Evolutionary conservation across 129 eudicot genomes (phyloP).

Genomic region (Artemisia argyi): DNA sequence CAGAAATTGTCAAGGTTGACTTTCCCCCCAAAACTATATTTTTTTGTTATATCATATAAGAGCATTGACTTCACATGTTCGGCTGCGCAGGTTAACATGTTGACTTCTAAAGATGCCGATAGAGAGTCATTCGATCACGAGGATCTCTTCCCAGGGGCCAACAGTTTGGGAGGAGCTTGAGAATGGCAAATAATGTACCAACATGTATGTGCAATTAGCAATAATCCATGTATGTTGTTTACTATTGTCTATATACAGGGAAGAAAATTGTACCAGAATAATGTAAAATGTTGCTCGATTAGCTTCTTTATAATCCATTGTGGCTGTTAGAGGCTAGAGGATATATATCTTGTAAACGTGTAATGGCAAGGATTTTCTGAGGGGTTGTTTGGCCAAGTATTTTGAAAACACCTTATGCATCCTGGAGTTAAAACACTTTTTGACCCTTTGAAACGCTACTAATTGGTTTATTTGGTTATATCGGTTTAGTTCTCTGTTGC

Average conservation of each 20-base stretch:
- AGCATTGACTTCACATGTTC: conserved; percentile 3
- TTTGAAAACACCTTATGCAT: too few species aligned
- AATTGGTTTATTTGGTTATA: too few species aligned
- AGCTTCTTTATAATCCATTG: too few species aligned
- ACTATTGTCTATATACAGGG: neutral
- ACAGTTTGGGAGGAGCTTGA: conserved; percentile 58
- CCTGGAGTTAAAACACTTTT: too few species aligned
- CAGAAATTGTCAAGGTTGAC: conserved; percentile 83
- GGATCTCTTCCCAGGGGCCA: conserved; percentile 24
- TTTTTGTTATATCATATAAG: neutral
- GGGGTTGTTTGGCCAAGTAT: too few species aligned
- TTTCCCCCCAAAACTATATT: neutral
- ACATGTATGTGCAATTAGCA: neutral
- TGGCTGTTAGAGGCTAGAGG: too few species aligned
- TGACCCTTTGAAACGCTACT: too few species aligned
- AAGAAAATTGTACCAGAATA: neutral
- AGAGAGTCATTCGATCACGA: conserved; percentile 37
- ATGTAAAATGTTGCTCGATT: too few species aligned
- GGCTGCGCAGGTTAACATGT: conserved; percentile 38
- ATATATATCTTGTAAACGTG: too few species aligned
- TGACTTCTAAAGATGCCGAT: conserved; percentile 54
- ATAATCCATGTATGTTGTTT: neutral
- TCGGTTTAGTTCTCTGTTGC: too few species aligned
- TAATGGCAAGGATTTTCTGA: too few species aligned
- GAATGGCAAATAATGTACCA: neutral